Evolutionary conservation across 768 basidiomycete species (phyloP).

Genomic region (Pleurotus citrinopileatus): DNA sequence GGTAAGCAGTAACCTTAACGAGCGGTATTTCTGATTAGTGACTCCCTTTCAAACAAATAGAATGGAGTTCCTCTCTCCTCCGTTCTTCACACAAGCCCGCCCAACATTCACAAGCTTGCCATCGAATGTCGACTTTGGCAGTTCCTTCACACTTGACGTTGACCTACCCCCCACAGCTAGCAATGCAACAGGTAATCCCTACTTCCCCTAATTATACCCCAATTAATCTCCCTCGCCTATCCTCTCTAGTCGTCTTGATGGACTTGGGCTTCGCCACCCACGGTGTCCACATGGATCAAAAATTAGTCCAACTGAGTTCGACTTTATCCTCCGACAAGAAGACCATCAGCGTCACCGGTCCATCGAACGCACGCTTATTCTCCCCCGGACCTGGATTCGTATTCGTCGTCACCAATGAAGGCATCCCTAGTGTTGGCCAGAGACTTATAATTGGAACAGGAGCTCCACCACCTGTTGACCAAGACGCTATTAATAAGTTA

Average conservation of each 20-base stretch:
- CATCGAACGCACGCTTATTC: conserved; percentile 32
- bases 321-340: conserved; percentile 26
- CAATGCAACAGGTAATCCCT: conserved; percentile 27
- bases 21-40: no score
- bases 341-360: conserved; percentile 29
- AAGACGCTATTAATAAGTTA: conserved; percentile 4
- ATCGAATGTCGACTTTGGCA: conserved; percentile 32
- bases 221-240: no score
- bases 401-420: conserved; percentile 32
- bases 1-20: conserved; percentile 14
- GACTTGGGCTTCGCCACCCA: conserved; percentile 43
- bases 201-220: no score
- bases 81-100: conserved; percentile 34
- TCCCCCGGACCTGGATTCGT: conserved; percentile 37
- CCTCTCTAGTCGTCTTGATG: conserved; percentile 40
- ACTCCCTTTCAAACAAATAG: no score
- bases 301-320: conserved; percentile 34
- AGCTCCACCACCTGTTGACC: conserved; percentile 29
- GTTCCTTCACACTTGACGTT: conserved; percentile 30
- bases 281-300: conserved; percentile 36
- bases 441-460: conserved; percentile 36
- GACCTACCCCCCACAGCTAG: conserved; percentile 25
- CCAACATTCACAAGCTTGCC: conserved; percentile 33
- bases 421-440: conserved; percentile 27
- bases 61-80: conserved; percentile 38